Percentiles rank a stretch among this genome's conserved stretches.
phyloP scores from a whole-genome alignment of 192 early-diverging fungal genomes.

The Mortierella alpina region DNA sequence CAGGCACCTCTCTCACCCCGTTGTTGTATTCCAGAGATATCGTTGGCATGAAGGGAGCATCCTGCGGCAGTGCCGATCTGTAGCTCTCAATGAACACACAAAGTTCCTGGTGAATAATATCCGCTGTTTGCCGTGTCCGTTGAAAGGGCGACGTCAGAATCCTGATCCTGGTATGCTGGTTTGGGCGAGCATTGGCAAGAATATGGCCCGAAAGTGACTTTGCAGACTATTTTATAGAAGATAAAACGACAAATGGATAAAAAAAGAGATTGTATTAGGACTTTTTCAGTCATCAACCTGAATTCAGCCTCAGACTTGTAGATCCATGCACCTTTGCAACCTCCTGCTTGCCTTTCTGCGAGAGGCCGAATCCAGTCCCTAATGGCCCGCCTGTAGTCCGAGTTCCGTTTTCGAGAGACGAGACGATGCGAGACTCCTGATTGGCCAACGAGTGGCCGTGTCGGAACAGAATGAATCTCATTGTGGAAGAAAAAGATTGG shows the following conservation, averaged over 20 bases:
- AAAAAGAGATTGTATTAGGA: neutral
- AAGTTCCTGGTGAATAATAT: constrained; percentile 49
- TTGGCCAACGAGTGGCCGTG: constrained; percentile 71
- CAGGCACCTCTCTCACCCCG: constrained; percentile 7
- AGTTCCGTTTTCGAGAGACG: constrained; percentile 64
- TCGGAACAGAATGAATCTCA: constrained; percentile 58
- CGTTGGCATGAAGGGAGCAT: neutral
- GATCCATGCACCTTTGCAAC: constrained; percentile 50
- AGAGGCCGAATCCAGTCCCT: constrained; percentile 63
- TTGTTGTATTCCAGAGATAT: neutral
- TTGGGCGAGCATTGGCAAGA: neutral
- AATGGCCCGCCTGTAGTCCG: constrained; percentile 56
- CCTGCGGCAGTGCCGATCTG: neutral
- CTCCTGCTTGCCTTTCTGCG: constrained; percentile 59
- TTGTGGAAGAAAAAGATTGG: neutral
- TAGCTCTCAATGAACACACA: neutral
- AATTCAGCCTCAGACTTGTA: neutral
- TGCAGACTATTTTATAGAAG: constrained; percentile 33
- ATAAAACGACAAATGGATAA: neutral
- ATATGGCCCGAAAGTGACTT: constrained; percentile 39
- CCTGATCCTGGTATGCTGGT: constrained; percentile 18
- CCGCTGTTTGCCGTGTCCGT: constrained; percentile 63
- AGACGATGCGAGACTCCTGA: constrained; percentile 62
- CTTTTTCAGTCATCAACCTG: neutral
- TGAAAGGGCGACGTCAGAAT: constrained; percentile 66